Conservation (phyloP, 2,329 filamentous ascomycete species). For the Helotiales sp. region DNA sequence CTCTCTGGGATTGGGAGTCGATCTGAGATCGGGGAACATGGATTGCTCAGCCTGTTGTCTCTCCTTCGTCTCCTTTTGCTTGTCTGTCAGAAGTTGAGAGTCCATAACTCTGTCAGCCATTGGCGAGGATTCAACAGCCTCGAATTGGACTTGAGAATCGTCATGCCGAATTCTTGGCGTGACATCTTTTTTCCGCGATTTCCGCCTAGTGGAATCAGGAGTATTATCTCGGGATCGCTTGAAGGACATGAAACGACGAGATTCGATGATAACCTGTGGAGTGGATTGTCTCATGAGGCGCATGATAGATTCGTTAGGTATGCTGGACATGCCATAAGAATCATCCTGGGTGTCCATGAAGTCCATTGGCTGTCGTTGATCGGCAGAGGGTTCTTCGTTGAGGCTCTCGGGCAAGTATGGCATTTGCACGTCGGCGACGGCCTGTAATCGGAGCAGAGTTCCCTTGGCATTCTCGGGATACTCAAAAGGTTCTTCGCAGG, state of each 20-base stretch:
- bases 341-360: constrained; percentile 49
- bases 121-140: constrained; percentile 66
- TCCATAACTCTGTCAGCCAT: constrained; percentile 56
- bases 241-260: constrained; percentile 6
- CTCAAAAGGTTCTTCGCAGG: constrained; percentile 56
- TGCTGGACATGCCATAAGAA: constrained; percentile 7
- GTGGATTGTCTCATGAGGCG: constrained; percentile 27
- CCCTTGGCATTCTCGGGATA: constrained; percentile 70
- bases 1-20: constrained; percentile 50
- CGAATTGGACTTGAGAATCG: constrained; percentile 81
- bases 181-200: constrained; percentile 42
- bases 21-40: constrained; percentile 71
- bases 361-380: constrained; percentile 28
- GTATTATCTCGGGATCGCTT: constrained; percentile 38
- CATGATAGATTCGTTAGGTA: constrained; percentile 14
- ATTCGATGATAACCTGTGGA: constrained; percentile 35
- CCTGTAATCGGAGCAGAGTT: constrained; percentile 64
- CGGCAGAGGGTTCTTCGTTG: constrained; percentile 41
- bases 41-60: constrained; percentile 68
- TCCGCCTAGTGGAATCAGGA: constrained; percentile 45
- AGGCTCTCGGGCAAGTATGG: constrained; percentile 51
- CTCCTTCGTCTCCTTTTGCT: constrained; percentile 77
- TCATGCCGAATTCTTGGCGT: constrained; percentile 72
- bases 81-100: constrained; percentile 78
- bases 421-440: constrained; percentile 56